phyloP scores from a whole-genome alignment of 768 basidiomycete genomes.

The Termitomyces sp. region DNA sequence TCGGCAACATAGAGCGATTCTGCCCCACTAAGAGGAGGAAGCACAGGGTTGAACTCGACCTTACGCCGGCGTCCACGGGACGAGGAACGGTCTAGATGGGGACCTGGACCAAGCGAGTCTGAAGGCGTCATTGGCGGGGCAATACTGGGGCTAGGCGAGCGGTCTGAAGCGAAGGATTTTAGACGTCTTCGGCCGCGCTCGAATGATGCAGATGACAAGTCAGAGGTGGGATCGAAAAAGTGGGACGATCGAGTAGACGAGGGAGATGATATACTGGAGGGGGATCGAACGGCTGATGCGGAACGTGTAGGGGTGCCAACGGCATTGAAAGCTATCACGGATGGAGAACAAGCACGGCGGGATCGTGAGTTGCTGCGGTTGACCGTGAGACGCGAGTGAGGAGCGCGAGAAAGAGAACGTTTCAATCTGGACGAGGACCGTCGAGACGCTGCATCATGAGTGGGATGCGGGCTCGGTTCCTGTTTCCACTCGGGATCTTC shows the following conservation, averaged over 20 bases:
- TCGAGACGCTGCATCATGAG: constrained; percentile 31
- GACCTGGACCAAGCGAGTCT: constrained; percentile 23
- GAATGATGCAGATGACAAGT: constrained; percentile 21
- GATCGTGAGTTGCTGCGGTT: constrained; percentile 38
- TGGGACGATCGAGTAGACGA: constrained; percentile 20
- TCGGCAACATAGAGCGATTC: constrained; percentile 8
- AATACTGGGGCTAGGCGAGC: constrained; percentile 25
- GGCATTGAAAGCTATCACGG: constrained; percentile 9
- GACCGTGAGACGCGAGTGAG: constrained; percentile 32
- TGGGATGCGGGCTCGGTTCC: constrained; percentile 21
- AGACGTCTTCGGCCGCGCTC: constrained; percentile 30
- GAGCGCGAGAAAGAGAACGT: constrained; percentile 48
- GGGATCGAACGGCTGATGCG: constrained; percentile 1
- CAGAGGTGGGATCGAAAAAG: constrained; percentile 18
- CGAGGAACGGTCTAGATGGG: constrained; percentile 12
- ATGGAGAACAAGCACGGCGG: constrained; percentile 23
- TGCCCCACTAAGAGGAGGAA: background rate
- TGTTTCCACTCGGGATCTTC: constrained; percentile 21
- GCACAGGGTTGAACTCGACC: constrained; percentile 4
- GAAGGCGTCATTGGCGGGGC: constrained; percentile 38
- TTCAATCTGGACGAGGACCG: constrained; percentile 36
- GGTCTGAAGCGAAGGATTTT: constrained; percentile 16
- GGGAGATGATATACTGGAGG: constrained; percentile 13
- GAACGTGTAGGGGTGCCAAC: background rate
- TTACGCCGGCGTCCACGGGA: constrained; percentile 17